phyloP scores from a whole-genome alignment of 1,284 basidiomycete species.

The Cryptococcus deneoformans region DNA sequence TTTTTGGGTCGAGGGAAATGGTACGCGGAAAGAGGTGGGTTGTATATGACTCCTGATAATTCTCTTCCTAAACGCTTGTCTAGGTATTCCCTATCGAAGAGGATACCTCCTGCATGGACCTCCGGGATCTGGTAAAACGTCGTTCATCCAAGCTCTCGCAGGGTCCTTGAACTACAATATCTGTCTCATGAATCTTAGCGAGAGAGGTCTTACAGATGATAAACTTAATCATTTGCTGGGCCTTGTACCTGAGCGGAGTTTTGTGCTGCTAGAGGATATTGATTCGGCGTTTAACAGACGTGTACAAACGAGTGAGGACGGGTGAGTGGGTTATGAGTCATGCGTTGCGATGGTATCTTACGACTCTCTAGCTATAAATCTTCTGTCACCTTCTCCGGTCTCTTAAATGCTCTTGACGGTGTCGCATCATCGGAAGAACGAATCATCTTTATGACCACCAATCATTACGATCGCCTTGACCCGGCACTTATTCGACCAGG shows the following conservation, averaged over 20 bases:
- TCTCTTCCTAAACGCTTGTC: neutral
- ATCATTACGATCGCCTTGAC: conserved; percentile 64
- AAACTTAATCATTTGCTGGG: conserved; percentile 92
- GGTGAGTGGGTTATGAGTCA: conserved; percentile 53
- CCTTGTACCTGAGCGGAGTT: conserved; percentile 86
- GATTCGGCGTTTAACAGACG: conserved; percentile 97
- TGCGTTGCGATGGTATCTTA: neutral
- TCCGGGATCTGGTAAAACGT: conserved; percentile 97
- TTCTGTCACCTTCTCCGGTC: conserved; percentile 94
- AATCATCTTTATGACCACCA: conserved; percentile 99
- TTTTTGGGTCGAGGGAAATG: conserved; percentile 79
- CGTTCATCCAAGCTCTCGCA: conserved; percentile 96
- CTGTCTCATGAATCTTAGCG: conserved; percentile 92
- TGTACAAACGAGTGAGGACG: conserved; percentile 82
- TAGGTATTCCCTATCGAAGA: conserved; percentile 94
- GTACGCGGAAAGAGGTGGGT: conserved; percentile 91
- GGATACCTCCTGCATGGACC: conserved; percentile 96
- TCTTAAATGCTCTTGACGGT: conserved; percentile 95
- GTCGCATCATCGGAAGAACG: conserved; percentile 96
- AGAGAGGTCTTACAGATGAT: conserved; percentile 94
- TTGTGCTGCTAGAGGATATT: conserved; percentile 94
- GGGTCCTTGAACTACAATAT: conserved; percentile 93
- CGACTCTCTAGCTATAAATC: conserved; percentile 69
- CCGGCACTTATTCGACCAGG: conserved; percentile 94
- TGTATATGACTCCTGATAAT: neutral